Evolutionary conservation across 331 rosid species (phyloP).

Genomic region (Prunus yedoensis): DNA sequence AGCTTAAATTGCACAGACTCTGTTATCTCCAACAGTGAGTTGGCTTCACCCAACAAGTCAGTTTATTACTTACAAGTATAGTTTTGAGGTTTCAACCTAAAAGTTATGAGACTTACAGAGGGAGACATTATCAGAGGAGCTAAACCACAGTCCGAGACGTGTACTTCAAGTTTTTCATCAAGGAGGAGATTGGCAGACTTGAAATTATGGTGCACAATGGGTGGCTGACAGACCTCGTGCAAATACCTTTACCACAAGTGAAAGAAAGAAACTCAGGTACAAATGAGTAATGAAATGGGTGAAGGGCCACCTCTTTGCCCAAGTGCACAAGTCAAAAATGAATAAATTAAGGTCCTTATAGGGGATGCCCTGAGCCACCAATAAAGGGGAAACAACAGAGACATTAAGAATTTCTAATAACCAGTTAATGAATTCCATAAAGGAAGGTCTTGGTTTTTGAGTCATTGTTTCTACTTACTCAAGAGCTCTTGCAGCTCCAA

Average conservation of each 20-base stretch:
- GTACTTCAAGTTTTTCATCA: conserved; percentile 52
- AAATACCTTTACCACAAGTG: conserved; percentile 55
- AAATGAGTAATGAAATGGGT: not conserved
- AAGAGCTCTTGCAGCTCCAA: conserved; percentile 77
- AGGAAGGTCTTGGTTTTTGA: conserved; percentile 8
- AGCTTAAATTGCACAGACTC: not conserved
- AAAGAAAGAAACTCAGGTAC: not conserved
- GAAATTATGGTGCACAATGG: conserved; percentile 65
- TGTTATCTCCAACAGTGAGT: not conserved
- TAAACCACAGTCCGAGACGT: conserved; percentile 75
- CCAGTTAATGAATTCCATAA: not conserved
- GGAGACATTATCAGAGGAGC: conserved; percentile 58
- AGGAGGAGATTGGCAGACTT: conserved; percentile 74
- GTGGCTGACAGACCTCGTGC: conserved; percentile 74
- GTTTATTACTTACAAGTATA: not conserved
- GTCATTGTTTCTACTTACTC: conserved; percentile 52
- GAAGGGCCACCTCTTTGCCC: not conserved
- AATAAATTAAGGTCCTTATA: not conserved
- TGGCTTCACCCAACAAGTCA: not conserved
- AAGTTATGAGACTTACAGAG: conserved; percentile 49
- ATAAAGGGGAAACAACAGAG: too few species aligned
- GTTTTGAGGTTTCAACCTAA: not conserved
- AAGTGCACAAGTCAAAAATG: not conserved
- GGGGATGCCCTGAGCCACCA: too few species aligned
- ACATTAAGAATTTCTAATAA: not conserved